Evolutionary conservation across 2,329 filamentous ascomycete genomes (phyloP).

Genomic region (Mycosphaerella arachidis): DNA sequence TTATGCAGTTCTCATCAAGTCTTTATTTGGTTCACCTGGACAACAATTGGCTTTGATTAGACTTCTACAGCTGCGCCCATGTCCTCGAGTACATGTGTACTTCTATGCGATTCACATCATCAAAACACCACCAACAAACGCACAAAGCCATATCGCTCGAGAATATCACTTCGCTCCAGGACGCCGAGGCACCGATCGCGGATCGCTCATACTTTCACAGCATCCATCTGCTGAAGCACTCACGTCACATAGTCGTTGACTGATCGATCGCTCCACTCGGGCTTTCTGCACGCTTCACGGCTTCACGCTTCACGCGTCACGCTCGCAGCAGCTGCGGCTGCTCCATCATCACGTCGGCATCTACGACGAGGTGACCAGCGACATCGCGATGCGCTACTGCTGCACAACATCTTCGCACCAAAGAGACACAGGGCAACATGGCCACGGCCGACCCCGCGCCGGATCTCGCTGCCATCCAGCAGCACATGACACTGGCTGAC

Average conservation of each 20-base stretch:
- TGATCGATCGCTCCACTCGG: neutral
- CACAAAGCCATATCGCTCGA: neutral
- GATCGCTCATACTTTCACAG: neutral
- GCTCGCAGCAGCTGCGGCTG: slow-evolving; percentile 4
- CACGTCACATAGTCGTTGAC: neutral
- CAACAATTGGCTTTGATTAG: too few relatives aligned
- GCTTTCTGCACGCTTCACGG: slow-evolving; percentile 4
- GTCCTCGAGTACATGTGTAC: neutral
- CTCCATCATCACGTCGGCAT: neutral
- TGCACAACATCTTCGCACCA: slow-evolving; percentile 32
- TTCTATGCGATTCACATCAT: neutral
- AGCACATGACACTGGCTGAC: slow-evolving; percentile 83
- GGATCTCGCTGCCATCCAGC: slow-evolving; percentile 50
- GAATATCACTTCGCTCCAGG: neutral
- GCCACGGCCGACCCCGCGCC: slow-evolving; percentile 12
- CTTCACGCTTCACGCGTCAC: neutral
- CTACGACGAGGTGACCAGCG: neutral
- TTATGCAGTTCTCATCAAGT: too few relatives aligned
- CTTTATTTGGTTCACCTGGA: too few relatives aligned
- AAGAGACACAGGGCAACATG: slow-evolving; percentile 37
- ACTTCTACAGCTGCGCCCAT: neutral
- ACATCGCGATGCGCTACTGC: slow-evolving; percentile 19
- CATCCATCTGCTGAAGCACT: slow-evolving; percentile 4
- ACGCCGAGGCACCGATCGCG: neutral
- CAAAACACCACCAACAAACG: neutral